These are phyloP conservation scores for Monosporozyma yasuniensis DNA, from an alignment of 805 yeast species.

Conservation along the genomic window DNA sequence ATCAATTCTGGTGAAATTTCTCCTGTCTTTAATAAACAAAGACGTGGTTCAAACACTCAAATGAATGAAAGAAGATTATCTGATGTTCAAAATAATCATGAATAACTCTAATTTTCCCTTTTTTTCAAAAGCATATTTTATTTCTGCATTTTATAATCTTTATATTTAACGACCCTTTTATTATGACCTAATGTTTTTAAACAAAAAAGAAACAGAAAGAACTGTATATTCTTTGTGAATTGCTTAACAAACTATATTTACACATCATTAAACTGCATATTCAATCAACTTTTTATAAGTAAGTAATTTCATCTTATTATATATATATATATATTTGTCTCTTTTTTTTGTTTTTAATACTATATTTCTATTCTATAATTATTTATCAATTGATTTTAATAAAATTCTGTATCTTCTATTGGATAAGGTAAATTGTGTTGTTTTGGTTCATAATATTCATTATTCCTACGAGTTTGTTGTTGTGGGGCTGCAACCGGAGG, in stretches of 20 bases:
- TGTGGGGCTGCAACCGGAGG: neutral
- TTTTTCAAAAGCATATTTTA: neutral
- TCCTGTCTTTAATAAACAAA: constrained; percentile 36
- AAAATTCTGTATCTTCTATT: neutral
- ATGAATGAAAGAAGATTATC: constrained; percentile 35
- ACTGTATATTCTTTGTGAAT: no score
- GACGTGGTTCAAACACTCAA: constrained; percentile 45
- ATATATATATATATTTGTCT: neutral
- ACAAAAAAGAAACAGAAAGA: no score
- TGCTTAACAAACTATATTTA: no score
- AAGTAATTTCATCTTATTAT: neutral
- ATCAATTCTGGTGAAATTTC: constrained; percentile 50
- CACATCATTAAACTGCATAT: neutral
- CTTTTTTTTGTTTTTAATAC: neutral
- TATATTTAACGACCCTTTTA: neutral
- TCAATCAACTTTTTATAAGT: neutral
- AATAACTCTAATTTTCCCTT: no score
- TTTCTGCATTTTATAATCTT: neutral
- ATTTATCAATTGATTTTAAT: neutral
- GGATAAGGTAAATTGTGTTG: neutral
- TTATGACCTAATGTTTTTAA: neutral
- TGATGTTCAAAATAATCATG: constrained; percentile 19
- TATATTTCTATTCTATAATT: neutral
- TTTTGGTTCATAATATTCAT: neutral
- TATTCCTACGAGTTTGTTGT: neutral